phyloP scores from a whole-genome alignment of 176 grass and related monocot genomes.

The Aegilops sharonensis region DNA sequence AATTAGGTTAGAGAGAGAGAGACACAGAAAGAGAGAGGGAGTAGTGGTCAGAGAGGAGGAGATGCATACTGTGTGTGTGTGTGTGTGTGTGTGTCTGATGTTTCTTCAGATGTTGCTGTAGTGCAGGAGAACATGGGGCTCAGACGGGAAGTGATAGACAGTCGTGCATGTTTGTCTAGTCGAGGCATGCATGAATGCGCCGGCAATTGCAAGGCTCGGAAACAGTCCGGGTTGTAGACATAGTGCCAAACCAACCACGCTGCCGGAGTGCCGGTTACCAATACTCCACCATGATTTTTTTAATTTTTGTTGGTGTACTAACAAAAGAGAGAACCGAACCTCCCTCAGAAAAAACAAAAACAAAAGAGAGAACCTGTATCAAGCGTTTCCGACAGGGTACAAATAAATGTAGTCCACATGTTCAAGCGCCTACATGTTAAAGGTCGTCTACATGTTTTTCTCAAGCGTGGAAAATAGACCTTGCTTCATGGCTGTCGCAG shows the following conservation, averaged over 20 bases:
- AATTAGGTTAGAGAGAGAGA: not conserved
- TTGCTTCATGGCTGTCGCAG: not conserved
- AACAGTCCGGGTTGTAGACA: not conserved
- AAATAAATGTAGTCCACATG: not conserved
- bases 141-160: not conserved
- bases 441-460: not conserved
- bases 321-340: too few relatives aligned
- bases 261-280: too few relatives aligned
- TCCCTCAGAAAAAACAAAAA: too few relatives aligned
- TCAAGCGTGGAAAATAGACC: not conserved
- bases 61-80: not conserved
- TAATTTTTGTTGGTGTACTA: too few relatives aligned
- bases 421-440: not conserved
- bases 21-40: not conserved
- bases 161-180: conserved; percentile 8
- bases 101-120: conserved; percentile 23
- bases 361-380: too few relatives aligned
- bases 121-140: conserved; percentile 22
- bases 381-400: too few relatives aligned
- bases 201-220: not conserved
- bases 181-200: not conserved
- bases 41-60: not conserved
- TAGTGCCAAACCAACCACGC: too few relatives aligned
- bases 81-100: not conserved
- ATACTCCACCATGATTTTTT: too few relatives aligned